Percentiles rank a stretch among this genome's conserved stretches.
Evolutionary conservation across 805 yeast genomes (phyloP).

Genomic region (Candida piceae): DNA sequence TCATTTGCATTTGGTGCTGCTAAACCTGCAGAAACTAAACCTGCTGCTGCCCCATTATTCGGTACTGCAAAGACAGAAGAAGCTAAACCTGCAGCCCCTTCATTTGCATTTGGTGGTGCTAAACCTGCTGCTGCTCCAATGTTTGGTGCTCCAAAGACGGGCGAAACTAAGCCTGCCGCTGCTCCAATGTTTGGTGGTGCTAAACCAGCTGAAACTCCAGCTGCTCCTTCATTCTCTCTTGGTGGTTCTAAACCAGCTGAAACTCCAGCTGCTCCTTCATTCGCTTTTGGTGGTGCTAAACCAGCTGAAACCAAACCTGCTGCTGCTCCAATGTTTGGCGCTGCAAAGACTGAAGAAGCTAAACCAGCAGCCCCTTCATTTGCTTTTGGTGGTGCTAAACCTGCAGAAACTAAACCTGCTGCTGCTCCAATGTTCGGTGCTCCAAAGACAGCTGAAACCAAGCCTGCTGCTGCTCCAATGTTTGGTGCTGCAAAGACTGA

Average conservation of each 20-base stretch:
- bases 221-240: no score
- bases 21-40: not conserved
- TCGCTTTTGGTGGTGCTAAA: no score
- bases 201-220: slow-evolving; percentile 8
- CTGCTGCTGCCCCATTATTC: slow-evolving; percentile 6
- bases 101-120: slow-evolving; percentile 14
- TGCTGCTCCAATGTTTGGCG: no score
- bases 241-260: no score
- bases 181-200: slow-evolving; percentile 10
- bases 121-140: slow-evolving; percentile 10
- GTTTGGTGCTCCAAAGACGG: slow-evolving; percentile 17
- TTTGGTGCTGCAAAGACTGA: slow-evolving; percentile 4
- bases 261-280: no score
- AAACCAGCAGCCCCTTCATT: slow-evolving; percentile 1
- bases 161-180: slow-evolving; percentile 17
- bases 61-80: not conserved
- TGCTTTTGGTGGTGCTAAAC: slow-evolving; percentile 5
- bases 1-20: slow-evolving; percentile 6
- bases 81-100: slow-evolving; percentile 3
- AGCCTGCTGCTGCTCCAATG: slow-evolving; percentile 13
- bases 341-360: not conserved
- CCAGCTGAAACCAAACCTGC: no score
- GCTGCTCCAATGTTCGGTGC: slow-evolving; percentile 6
- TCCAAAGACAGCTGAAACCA: slow-evolving; percentile 11
- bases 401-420: slow-evolving; percentile 3